Percentiles rank a stretch among this genome's conserved stretches.
Evolutionary conservation across 371 early-diverging fungal genomes (phyloP).

Genomic region (Fennellomyces sp.): DNA sequence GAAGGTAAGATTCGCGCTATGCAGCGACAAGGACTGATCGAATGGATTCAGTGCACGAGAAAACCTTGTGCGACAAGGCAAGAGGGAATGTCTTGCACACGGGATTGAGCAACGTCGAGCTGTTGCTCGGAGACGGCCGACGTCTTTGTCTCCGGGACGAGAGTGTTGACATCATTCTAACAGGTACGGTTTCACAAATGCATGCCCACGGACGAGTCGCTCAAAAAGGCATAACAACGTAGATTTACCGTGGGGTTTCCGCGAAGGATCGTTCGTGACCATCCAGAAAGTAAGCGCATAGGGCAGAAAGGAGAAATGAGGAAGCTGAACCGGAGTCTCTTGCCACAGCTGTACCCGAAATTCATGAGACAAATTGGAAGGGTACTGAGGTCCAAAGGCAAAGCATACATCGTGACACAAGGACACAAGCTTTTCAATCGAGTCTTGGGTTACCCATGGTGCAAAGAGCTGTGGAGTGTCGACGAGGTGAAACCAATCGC

Average conservation of each 20-base stretch:
- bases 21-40: not conserved
- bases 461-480: conserved; percentile 27
- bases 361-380: conserved; percentile 39
- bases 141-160: conserved; percentile 30
- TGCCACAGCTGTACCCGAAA: conserved; percentile 41
- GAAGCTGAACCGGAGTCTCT: not conserved
- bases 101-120: conserved; percentile 30
- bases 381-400: conserved; percentile 30
- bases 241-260: conserved; percentile 55
- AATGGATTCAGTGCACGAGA: conserved; percentile 22
- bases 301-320: not conserved
- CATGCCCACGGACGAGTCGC: not conserved
- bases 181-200: conserved; percentile 25
- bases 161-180: conserved; percentile 38
- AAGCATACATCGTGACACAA: conserved; percentile 51
- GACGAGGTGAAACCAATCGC: conserved; percentile 28
- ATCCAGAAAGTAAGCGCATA: conserved; percentile 34
- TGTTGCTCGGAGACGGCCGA: conserved; percentile 42
- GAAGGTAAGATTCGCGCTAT: conserved; percentile 48
- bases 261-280: conserved; percentile 36
- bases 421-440: conserved; percentile 40
- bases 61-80: conserved; percentile 38
- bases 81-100: conserved; percentile 32
- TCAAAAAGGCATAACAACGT: not conserved
- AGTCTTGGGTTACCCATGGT: conserved; percentile 42